Conservation (phyloP, 1,284 basidiomycete genomes). For the Moesziomyces aphidis region DNA sequence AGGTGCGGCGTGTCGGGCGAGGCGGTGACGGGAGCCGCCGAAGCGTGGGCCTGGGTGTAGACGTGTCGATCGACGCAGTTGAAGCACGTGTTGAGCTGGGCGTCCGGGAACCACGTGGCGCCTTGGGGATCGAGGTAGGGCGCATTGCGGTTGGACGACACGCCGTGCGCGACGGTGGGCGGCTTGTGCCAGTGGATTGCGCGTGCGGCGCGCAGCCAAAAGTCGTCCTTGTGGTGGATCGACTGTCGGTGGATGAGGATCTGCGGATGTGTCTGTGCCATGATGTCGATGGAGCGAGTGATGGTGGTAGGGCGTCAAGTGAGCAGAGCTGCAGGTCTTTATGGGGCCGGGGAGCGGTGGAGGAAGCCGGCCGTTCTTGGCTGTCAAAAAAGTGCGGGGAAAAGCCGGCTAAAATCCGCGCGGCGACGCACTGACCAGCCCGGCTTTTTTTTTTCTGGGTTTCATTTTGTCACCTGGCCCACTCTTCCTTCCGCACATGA, state of each 20-base stretch:
- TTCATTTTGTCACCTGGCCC: neutral
- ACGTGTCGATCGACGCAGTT: constrained; percentile 47
- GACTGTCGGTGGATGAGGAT: constrained; percentile 51
- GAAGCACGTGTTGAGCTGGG: constrained; percentile 52
- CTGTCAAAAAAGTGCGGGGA: constrained; percentile 16
- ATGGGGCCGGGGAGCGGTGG: too few relatives aligned
- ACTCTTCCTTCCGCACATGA: neutral
- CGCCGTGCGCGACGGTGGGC: constrained; percentile 48
- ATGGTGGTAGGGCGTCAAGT: too few relatives aligned
- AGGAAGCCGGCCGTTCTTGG: too few relatives aligned
- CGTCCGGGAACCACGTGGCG: constrained; percentile 54
- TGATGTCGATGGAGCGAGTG: neutral
- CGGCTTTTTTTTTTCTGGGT: constrained; percentile 2
- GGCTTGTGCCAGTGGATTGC: constrained; percentile 57
- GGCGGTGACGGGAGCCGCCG: constrained; percentile 38
- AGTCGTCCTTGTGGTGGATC: constrained; percentile 40
- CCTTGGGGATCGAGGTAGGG: constrained; percentile 36
- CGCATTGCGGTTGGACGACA: constrained; percentile 18
- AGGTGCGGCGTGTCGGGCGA: constrained; percentile 54
- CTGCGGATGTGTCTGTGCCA: constrained; percentile 44
- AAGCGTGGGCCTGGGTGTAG: constrained; percentile 31
- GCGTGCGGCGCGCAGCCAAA: constrained; percentile 54
- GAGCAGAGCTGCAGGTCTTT: too few relatives aligned
- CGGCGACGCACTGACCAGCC: constrained; percentile 1
- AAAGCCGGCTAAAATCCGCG: constrained; percentile 15